Evolutionary conservation across 108 stramenopile species (phyloP), one percentile per base, ranked within the genome.

Genomic region (Schizochytrium sp.): DNA sequence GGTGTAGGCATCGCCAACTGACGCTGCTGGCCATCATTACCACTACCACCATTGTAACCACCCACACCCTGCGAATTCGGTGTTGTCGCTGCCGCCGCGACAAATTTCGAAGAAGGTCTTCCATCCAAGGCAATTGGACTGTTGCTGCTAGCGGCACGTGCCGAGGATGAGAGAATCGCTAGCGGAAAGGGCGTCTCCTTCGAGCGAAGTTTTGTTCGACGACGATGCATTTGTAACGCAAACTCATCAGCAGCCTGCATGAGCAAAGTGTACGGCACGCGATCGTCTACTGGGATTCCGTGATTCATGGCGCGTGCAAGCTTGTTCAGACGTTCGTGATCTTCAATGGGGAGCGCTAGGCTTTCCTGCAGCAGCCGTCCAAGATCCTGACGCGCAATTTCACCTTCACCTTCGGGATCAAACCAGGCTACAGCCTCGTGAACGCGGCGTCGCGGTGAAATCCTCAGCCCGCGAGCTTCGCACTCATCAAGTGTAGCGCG

Each of bases 171-270:
- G 3, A 83, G 51, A 83, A 53, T 53, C 4, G 76, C 76, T 12
- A 83, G 51, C 51, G 76, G 76, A 45, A 83, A 83, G 16, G 76
- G 76, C 4, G 76, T 83, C 8, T 8, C 19, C 51, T 47, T 53
- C 6, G 18, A 12, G 48, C 51, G 45, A 6, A 83, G 51, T 34
- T 47, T 83, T 12, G 76, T 25, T 16, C 76, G 76, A 6, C 4
- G 45, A 47, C 51, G 45, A 45, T 83, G 76, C 48, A 83, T 47
- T 53, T 83, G 48, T 16, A 83, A 12, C 25, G 76, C 45, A 34
- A 83, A 83, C 76, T 83, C 76, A 45, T 83, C 76, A 23, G 51
- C 76, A 12, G 76, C 76, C 76, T 53, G 51, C 45, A 83, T 47
- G 45, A 83, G 51, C 19, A 53, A 23, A 3, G 51, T 53, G 4